These are phyloP conservation scores for Tricholoma flavovirens DNA, from an alignment of 768 basidiomycete species.

Conservation along the genomic window DNA sequence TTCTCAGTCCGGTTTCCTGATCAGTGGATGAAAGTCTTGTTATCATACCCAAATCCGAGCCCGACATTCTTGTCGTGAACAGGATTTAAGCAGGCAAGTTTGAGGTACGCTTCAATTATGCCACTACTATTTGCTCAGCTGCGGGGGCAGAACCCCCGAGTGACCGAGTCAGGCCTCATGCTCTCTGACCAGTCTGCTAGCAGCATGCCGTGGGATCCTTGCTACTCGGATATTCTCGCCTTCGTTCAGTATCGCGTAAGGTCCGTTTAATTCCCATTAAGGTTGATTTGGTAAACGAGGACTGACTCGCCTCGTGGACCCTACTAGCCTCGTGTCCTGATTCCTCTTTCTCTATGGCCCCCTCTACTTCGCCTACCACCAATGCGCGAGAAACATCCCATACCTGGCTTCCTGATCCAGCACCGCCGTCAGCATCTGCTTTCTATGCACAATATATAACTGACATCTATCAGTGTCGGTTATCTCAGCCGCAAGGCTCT, in stretches of 20 bases:
- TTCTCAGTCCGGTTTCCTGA: too few species aligned
- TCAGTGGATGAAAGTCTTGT: too few species aligned
- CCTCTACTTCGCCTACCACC: conserved; percentile 32
- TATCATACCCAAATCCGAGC: too few species aligned
- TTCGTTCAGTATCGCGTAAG: background rate
- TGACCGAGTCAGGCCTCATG: too few species aligned
- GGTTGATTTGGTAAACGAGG: background rate
- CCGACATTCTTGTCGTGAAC: too few species aligned
- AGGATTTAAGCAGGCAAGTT: too few species aligned
- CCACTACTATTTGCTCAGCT: too few species aligned
- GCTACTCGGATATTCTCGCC: background rate
- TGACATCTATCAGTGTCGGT: conserved; percentile 35
- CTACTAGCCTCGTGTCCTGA: conserved; percentile 25
- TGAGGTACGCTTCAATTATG: too few species aligned
- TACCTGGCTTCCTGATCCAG: conserved; percentile 43
- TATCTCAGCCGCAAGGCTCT: conserved; percentile 65
- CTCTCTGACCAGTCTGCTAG: too few species aligned
- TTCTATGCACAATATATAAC: conserved; percentile 7
- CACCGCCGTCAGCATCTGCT: conserved; percentile 44
- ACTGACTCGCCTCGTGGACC: conserved; percentile 10
- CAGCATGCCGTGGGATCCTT: background rate
- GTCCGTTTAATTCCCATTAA: conserved; percentile 2
- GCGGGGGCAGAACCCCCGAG: too few species aligned
- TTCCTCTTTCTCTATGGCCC: conserved; percentile 42
- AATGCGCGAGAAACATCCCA: conserved; percentile 23